Percentiles rank a stretch among this genome's conserved stretches.
phyloP scores from a whole-genome alignment of 1,139 yeast genomes.

The Pichia inconspicua region DNA sequence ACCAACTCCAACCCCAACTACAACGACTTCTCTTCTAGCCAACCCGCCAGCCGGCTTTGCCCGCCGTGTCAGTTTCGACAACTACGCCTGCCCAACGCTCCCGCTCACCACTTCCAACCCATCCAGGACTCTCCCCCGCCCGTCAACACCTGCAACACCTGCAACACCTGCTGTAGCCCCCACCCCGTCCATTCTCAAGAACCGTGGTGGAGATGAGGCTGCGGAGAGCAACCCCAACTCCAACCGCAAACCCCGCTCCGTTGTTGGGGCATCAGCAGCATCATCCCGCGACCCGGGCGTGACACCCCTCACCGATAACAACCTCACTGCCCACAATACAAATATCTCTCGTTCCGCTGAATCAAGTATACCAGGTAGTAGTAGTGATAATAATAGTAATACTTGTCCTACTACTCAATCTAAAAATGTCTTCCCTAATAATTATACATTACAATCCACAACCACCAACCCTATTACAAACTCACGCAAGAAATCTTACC shows the following conservation, averaged over 20 bases:
- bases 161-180: too few species aligned
- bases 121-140: too few species aligned
- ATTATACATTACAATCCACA: slow-evolving; percentile 11
- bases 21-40: background rate
- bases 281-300: background rate
- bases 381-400: too few species aligned
- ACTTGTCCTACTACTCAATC: background rate
- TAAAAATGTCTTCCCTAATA: slow-evolving; percentile 2
- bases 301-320: too few species aligned
- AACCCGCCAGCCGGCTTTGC: background rate
- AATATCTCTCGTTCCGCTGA: too few species aligned
- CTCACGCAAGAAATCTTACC: slow-evolving; percentile 43
- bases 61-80: background rate
- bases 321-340: too few species aligned
- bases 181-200: background rate
- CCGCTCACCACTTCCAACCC: background rate
- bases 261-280: too few species aligned
- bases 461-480: slow-evolving; percentile 3
- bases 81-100: background rate
- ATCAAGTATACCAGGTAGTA: too few species aligned
- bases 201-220: background rate
- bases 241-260: too few species aligned
- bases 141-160: background rate
- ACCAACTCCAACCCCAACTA: background rate
- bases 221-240: too few species aligned